phyloP scores from a whole-genome alignment of 345 rosid species.

The Clausena lansium region DNA sequence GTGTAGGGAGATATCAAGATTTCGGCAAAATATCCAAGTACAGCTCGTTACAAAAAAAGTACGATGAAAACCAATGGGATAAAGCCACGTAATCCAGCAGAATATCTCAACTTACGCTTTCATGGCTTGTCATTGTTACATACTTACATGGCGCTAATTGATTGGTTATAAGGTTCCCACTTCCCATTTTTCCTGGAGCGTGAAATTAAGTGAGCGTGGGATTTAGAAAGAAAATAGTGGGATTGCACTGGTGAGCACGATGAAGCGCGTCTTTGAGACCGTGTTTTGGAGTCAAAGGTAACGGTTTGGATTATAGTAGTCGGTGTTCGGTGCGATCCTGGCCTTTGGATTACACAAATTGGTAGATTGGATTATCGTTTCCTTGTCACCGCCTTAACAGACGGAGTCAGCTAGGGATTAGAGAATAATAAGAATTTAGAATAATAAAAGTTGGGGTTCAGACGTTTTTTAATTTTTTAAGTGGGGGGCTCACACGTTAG shows the following conservation, averaged over 20 bases:
- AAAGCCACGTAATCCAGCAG: neutral
- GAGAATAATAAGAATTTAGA: neutral
- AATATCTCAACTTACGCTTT: neutral
- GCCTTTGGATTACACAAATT: constrained; percentile 12
- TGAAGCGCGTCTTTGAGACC: constrained; percentile 7
- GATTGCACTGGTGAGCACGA: constrained; percentile 3
- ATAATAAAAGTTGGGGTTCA: no score
- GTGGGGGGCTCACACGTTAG: neutral
- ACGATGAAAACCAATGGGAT: neutral
- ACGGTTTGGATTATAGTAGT: constrained; percentile 15
- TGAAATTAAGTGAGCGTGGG: neutral
- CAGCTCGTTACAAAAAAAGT: neutral
- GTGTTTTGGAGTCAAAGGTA: neutral
- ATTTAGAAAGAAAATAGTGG: neutral
- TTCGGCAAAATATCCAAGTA: neutral
- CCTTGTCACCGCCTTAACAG: constrained; percentile 35
- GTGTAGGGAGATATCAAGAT: no score
- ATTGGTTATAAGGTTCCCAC: no score
- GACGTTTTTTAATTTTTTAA: no score
- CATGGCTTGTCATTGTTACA: neutral
- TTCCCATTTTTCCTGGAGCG: neutral
- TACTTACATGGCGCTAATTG: neutral
- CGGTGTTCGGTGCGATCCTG: constrained; percentile 20
- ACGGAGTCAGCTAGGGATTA: constrained; percentile 17
- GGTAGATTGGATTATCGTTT: neutral